Base-by-base conservation (phyloP, 2,329 filamentous ascomycete genomes). In the Byssoonygena ceratinophila region DNA sequence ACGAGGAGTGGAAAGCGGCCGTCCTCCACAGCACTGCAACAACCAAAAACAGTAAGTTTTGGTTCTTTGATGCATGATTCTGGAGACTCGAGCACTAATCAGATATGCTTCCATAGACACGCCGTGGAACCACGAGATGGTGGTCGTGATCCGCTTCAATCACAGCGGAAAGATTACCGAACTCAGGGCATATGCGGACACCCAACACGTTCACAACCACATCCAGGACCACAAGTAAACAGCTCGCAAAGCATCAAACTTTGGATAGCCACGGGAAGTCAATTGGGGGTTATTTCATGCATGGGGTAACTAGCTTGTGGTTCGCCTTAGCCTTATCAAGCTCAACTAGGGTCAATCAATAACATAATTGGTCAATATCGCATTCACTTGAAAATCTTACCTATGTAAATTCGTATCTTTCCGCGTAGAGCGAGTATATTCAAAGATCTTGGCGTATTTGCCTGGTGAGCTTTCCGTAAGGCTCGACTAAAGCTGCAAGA, bases 41-140 rank as follows among this genome's bases (percentile, higher is more conserved):
- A 14, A 54, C 52, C 31, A 16, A 29, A 31, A 54, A 54, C 45
- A 50, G 52, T 54, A 29, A 43, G 51, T n/a, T 8, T 7, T 18
- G 18, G 22, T 16, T 27, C 3, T 48, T 29, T 39, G 3, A 9
- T 25, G 12, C 7, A 14, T 25, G 2, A 2, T 1, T 23, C 1
- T 27, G 8, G 4, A 27, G 23, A 3, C 16, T 16, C 7, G 22
- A 25, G 2, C 18, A 14, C 44, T 48, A 48, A 47, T 25, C 36
- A 2, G 23, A 9, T 5, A 31, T 32, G 23, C 23, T 7, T 14
- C 14, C 8, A 32, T 27, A 54, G 46, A 50, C 39, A 54, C 36
- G n/a, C 52, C 52, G 45, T 54, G 45, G 45, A 54, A 50, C 36
- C 52, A 54, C 39, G 52, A 54, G 18, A 54, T 50, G 45, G 52